Conservation (phyloP, 2,329 filamentous ascomycete genomes). For the Mycocentrospora acerina region DNA sequence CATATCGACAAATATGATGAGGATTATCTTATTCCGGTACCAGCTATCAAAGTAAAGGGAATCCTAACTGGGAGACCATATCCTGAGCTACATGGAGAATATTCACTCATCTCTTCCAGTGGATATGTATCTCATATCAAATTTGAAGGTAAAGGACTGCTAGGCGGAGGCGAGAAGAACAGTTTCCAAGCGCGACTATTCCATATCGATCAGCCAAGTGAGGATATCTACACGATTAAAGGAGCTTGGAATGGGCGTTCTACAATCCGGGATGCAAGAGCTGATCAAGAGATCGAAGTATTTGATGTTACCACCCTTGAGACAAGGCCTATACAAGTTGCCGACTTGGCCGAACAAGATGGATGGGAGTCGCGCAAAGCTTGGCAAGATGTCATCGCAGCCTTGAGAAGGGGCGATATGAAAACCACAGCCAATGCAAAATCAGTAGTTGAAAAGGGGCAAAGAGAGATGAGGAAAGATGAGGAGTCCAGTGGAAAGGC, state of each 20-base stretch:
- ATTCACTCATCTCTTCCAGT: slow-evolving; percentile 45
- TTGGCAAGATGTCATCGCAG: slow-evolving; percentile 45
- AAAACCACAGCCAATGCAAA: slow-evolving; percentile 37
- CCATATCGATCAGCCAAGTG: slow-evolving; percentile 33
- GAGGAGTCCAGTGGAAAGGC: slow-evolving; percentile 37
- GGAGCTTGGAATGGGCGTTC: slow-evolving; percentile 48
- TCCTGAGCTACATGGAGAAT: slow-evolving; percentile 46
- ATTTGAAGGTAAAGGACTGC: slow-evolving; percentile 47
- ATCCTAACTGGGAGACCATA: slow-evolving; percentile 47
- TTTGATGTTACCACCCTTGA: slow-evolving; percentile 33
- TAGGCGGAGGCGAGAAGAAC: slow-evolving; percentile 46
- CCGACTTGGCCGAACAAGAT: slow-evolving; percentile 43
- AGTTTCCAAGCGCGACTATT: slow-evolving; percentile 43
- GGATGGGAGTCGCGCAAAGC: slow-evolving; percentile 49
- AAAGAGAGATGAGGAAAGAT: slow-evolving; percentile 45
- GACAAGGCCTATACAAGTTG: slow-evolving; percentile 22
- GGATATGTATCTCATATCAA: slow-evolving; percentile 47
- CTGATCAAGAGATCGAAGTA: slow-evolving; percentile 39
- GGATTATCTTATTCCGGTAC: slow-evolving; percentile 49
- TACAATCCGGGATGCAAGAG: slow-evolving; percentile 37
- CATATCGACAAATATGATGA: slow-evolving; percentile 48
- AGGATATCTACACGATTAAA: slow-evolving; percentile 41
- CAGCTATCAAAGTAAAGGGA: slow-evolving; percentile 49
- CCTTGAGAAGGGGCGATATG: slow-evolving; percentile 46
- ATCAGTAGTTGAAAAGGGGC: slow-evolving; percentile 38